Evolutionary conservation across 495 filamentous ascomycete genomes (phyloP), one percentile per base, ranked within the genome.

Genomic region (Neurospora cerealis): DNA sequence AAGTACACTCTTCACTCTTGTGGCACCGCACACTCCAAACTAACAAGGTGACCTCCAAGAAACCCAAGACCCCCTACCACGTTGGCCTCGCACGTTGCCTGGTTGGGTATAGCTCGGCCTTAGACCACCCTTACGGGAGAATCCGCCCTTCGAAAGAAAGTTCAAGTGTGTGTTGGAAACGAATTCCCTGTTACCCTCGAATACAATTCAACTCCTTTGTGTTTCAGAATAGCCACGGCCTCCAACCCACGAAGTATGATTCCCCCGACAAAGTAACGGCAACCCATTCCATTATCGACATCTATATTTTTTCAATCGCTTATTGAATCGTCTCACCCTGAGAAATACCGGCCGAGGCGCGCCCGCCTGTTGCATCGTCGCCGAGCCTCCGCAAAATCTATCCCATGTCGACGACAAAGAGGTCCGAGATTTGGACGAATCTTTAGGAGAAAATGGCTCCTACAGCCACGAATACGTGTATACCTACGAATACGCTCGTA

Each of bases 201-300:
- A 80, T 77, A 74, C 78, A 60, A 74, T 80, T 79, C 81, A 82
- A 77, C 81, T 79, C 78, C 80, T 71, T 71, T 75, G 78, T 83
- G 82, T 86, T 85, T 85, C 83, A 85, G 82, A 80, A 76, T 77
- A 71, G 75, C 79, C 77, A 77, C 80, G 71, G 77, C 78, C 73
- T 79, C 76, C 78, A 79, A 71, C 78, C 74, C 75, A 54, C 74
- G 74, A 77, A 75, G 70, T 78, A 78, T 72, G 75, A 76, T 76
- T 75, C 73, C 73, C 72, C 75, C 72, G 62, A 60, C 48, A 60
- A 60, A 60, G 48, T 69, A 48, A 66, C 72, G 69, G 70, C 75
- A 72, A 69, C 72, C 71, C 70, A 28, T 46, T 40, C 72, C 73
- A 71, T 75, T 72, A 74, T 72, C 75, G 79, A 74, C 76, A 76